phyloP scores from a whole-genome alignment of 352 stramenopile genomes.

The Pythium sukuiense region DNA sequence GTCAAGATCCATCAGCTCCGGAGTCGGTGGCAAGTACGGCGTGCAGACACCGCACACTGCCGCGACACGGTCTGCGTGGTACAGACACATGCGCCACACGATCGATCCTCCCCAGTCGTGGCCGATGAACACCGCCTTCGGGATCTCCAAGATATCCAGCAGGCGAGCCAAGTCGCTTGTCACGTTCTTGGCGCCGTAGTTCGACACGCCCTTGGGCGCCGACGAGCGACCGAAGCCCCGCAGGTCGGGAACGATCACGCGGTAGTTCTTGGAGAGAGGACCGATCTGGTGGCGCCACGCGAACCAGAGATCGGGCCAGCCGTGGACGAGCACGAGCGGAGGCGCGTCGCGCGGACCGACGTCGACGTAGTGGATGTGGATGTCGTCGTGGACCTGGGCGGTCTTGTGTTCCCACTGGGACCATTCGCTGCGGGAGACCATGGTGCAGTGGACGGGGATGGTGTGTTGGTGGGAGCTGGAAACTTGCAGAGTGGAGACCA shows the following conservation, averaged over 20 bases:
- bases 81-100: constrained; percentile 69
- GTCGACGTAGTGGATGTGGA: constrained; percentile 41
- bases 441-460: background rate
- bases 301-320: constrained; percentile 66
- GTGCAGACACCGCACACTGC: constrained; percentile 59
- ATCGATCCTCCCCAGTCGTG: constrained; percentile 74
- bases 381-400: background rate
- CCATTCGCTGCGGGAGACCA: background rate
- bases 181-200: constrained; percentile 53
- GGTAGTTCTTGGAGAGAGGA: constrained; percentile 44
- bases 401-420: background rate
- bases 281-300: constrained; percentile 62
- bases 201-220: constrained; percentile 32
- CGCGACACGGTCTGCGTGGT: constrained; percentile 54
- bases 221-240: constrained; percentile 53
- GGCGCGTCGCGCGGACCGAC: constrained; percentile 41
- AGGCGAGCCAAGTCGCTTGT: constrained; percentile 38
- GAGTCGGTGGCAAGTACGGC: background rate
- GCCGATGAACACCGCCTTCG: constrained; percentile 40
- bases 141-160: constrained; percentile 27
- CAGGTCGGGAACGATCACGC: constrained; percentile 55
- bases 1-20: background rate
- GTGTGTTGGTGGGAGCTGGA: background rate
- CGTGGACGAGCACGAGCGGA: constrained; percentile 58
- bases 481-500: background rate